Conservation (phyloP, 805 yeast species). For the Wickerhamiella allomyrinae region DNA sequence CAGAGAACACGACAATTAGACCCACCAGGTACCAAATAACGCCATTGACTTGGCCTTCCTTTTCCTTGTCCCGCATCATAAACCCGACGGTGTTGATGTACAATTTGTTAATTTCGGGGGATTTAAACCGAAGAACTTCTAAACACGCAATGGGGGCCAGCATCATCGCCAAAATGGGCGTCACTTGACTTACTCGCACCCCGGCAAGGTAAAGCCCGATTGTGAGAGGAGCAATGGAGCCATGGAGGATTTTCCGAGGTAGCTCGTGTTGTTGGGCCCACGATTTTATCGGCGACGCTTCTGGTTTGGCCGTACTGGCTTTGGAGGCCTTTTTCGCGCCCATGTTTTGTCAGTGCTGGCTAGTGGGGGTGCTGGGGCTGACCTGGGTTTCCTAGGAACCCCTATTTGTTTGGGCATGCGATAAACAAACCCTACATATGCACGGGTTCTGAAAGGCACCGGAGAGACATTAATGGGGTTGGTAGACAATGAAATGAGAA, state of each 20-base stretch:
- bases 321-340: neutral
- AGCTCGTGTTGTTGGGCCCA: slow-evolving; percentile 63
- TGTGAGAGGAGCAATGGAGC: slow-evolving; percentile 75
- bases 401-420: no score
- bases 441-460: no score
- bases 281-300: slow-evolving; percentile 23
- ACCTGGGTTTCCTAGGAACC: no score
- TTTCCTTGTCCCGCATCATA: slow-evolving; percentile 73
- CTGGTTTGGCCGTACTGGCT: neutral
- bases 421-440: no score
- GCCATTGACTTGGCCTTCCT: slow-evolving; percentile 53
- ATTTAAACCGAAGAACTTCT: slow-evolving; percentile 55
- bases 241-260: slow-evolving; percentile 77
- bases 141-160: slow-evolving; percentile 43
- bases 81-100: slow-evolving; percentile 63
- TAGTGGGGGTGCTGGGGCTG: no score
- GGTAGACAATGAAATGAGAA: no score
- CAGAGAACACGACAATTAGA: slow-evolving; percentile 48
- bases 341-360: neutral
- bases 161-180: slow-evolving; percentile 41
- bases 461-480: no score
- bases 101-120: slow-evolving; percentile 44
- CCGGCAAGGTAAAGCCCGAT: slow-evolving; percentile 57
- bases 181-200: slow-evolving; percentile 39
- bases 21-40: slow-evolving; percentile 81